Percentiles rank a stretch among this genome's conserved stretches.
phyloP scores from a whole-genome alignment of 164 flowering plant species.

The Houttuynia cordata region DNA sequence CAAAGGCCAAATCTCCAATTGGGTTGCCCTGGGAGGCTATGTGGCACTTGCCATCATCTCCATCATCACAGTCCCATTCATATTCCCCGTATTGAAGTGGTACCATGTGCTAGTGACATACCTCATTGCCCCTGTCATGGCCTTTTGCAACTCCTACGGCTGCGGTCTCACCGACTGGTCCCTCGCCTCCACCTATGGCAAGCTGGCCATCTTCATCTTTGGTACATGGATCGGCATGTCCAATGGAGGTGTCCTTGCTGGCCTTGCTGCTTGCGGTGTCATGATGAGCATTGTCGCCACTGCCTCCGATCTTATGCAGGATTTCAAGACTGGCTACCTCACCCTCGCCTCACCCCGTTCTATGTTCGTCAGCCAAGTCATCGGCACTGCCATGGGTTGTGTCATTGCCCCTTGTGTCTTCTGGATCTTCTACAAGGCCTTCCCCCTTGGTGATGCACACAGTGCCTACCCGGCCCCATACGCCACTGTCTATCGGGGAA shows the following conservation, averaged over 20 bases:
- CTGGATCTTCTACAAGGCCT: slow-evolving; percentile 27
- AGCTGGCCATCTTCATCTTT: slow-evolving; percentile 22
- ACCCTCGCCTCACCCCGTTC: slow-evolving; percentile 29
- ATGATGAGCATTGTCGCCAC: slow-evolving; percentile 35
- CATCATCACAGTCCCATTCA: slow-evolving; percentile 13
- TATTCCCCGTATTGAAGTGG: slow-evolving; percentile 26
- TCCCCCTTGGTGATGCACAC: slow-evolving; percentile 8
- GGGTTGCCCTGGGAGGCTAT: slow-evolving; percentile 15
- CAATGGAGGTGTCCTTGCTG: slow-evolving; percentile 21
- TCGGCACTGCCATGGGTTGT: slow-evolving; percentile 25
- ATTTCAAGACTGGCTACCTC: slow-evolving; percentile 29
- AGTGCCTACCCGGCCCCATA: slow-evolving; percentile 22
- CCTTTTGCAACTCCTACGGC: slow-evolving; percentile 35
- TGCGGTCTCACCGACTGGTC: slow-evolving; percentile 39
- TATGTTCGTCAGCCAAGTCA: slow-evolving; percentile 25
- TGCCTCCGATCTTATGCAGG: slow-evolving; percentile 31
- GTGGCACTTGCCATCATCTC: slow-evolving; percentile 13
- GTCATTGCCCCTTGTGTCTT: slow-evolving; percentile 18
- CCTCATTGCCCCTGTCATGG: slow-evolving; percentile 22
- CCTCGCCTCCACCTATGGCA: slow-evolving; percentile 27
- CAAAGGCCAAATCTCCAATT: slow-evolving; percentile 20
- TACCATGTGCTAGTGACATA: slow-evolving; percentile 20
- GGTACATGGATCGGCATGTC: slow-evolving; percentile 18
- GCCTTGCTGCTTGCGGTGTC: slow-evolving; percentile 25
- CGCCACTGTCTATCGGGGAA: slow-evolving; percentile 19